A percentile compares a stretch with the other conserved stretches of the same genome.
phyloP scores from a whole-genome alignment of 2,329 filamentous ascomycete genomes.

The Sporothrix curviconia region DNA sequence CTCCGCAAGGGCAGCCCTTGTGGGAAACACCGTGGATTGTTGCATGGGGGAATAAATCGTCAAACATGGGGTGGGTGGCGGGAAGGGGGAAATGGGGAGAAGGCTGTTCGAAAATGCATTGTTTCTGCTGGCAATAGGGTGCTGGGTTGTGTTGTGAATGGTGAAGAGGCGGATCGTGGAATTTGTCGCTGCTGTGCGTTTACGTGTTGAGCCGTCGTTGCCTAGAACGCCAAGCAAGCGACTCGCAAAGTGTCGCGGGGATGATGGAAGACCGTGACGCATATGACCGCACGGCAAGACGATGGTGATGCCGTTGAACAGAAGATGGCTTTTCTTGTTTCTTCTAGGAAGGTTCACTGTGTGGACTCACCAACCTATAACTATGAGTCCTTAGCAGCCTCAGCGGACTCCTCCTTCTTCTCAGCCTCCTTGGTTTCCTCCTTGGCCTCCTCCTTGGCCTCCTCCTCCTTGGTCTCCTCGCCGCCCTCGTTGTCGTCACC shows the following conservation, averaged over 20 bases:
- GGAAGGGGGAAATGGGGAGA: neutral
- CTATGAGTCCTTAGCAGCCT: slow-evolving; percentile 12
- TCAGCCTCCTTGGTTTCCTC: slow-evolving; percentile 23
- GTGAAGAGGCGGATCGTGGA: neutral
- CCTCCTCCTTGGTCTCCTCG: slow-evolving; percentile 26
- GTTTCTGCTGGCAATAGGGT: no score
- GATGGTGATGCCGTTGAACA: no score
- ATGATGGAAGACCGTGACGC: neutral
- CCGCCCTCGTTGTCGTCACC: slow-evolving; percentile 22
- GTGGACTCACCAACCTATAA: neutral
- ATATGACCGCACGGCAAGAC: no score
- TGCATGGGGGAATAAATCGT: neutral
- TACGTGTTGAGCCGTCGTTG: no score
- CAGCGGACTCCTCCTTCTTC: slow-evolving; percentile 19
- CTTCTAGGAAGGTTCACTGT: neutral
- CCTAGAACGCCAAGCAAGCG: no score
- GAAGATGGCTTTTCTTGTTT: neutral
- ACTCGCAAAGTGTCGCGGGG: no score
- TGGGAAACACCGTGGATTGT: neutral
- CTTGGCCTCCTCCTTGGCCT: slow-evolving; percentile 23
- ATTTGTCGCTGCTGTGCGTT: no score
- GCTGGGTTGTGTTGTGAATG: neutral
- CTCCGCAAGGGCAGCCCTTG: no score
- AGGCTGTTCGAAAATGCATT: neutral
- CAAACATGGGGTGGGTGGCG: neutral